Evolutionary conservation across 305 asterid genomes (phyloP), one percentile per base, ranked within the genome.

Genomic region (Solanum hybrid): DNA sequence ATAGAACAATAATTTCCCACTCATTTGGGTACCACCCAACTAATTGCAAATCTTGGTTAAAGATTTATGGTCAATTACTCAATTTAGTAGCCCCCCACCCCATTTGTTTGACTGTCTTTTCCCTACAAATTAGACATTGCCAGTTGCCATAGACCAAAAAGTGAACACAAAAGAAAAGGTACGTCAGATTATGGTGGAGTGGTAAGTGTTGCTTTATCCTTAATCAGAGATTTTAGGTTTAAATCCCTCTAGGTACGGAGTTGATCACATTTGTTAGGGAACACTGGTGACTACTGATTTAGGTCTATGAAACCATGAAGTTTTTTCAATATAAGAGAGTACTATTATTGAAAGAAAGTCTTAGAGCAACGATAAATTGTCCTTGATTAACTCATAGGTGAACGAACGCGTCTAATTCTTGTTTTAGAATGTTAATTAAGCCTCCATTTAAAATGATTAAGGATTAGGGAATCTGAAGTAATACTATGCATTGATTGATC

Each of bases 11-110:
- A 85, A 94, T 95, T 93, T 92, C 91, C 91, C 89, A 93, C 95
- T 96, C 97, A 96, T 94, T 94, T 92, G 92, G 91, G 93, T 89
- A 91, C 92, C 93, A 90, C 95, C 91, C 93, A 75, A 92, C 92
- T 79, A 89, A 90, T 26, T 86, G 75, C 91, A 91, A 90, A 92
- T 93, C 93, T 92, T 92, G 79, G 89, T 91, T 82, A 90, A 9
- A 37, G 89, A 93, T 93, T 73, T 92, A 90, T 81, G 91, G 77
- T 92, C 91, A 79, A 82, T 85, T 87, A 91, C 83, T 78, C 12
- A 80, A 80, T n/a, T 76, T 77, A 36, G 82, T 38, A 80, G 68
- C 14, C 68, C 90, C 93, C 90, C 91, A 79, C 91, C 45, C 91
- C 89, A 89, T 17, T 92, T 81, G 68, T 93, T 95, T 94, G 95